Conservation (phyloP, 306 rosid genomes). For the Canavalia gladiata region DNA sequence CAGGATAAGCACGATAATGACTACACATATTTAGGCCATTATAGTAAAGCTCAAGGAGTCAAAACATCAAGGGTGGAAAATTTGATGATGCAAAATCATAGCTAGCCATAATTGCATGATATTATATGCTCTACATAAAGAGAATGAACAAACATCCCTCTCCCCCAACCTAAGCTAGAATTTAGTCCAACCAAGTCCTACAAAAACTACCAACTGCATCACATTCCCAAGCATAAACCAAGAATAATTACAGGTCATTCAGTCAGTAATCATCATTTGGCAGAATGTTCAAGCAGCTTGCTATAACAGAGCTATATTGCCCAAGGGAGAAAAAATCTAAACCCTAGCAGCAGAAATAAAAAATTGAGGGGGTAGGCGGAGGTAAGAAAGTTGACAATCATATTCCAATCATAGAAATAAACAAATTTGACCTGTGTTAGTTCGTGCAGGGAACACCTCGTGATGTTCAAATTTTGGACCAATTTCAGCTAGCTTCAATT, state of each 20-base stretch:
- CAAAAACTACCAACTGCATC: not conserved
- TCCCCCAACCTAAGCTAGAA: constrained; percentile 1
- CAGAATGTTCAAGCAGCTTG: constrained; percentile 16
- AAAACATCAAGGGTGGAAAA: not conserved
- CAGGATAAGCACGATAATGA: not conserved
- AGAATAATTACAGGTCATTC: not conserved
- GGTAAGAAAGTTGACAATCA: constrained; percentile 18
- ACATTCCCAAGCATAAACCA: constrained; percentile 17
- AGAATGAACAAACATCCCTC: not conserved
- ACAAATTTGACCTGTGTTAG: constrained; percentile 80
- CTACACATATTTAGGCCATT: constrained; percentile 11
- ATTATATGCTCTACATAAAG: constrained; percentile 32
- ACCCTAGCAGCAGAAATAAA: not conserved
- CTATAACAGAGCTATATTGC: constrained; percentile 23
- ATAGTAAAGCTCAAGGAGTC: constrained; percentile 18
- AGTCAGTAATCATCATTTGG: not conserved
- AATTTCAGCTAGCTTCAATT: constrained; percentile 79
- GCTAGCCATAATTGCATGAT: not conserved
- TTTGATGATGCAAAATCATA: constrained; percentile 16
- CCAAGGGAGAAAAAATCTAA: not conserved
- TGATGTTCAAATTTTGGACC: constrained; percentile 95
- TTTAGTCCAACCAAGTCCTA: constrained; percentile 4
- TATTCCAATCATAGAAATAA: constrained; percentile 31
- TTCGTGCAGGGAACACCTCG: constrained; percentile 90
- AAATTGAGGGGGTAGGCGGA: not conserved